A percentile compares a stretch with the other conserved stretches of the same genome.
Conservation (phyloP, 2,329 filamentous ascomycete species). For the Trichophyton rubrum region DNA sequence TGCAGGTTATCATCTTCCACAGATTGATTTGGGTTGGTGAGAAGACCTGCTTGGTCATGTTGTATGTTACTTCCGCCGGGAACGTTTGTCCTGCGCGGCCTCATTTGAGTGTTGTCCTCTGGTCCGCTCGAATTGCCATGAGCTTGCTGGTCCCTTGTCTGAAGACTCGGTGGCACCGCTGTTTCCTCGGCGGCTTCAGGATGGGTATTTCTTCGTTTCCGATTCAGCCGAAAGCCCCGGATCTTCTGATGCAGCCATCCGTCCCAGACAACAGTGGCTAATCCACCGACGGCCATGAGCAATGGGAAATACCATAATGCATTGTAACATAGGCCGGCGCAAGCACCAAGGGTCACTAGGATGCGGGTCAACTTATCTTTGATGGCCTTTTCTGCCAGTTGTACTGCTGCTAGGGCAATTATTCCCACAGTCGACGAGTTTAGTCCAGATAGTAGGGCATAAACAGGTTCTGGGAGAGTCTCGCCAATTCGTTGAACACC, state of each 20-base stretch:
- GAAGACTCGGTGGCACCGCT: not conserved
- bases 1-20: not conserved
- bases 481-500: conserved; percentile 50
- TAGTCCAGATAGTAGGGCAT: conserved; percentile 57
- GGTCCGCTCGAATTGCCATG: not conserved
- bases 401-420: conserved; percentile 55
- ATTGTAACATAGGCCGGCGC: conserved; percentile 57
- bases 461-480: conserved; percentile 48
- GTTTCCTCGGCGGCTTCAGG: conserved; percentile 10
- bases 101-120: not conserved
- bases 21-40: not conserved
- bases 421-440: conserved; percentile 62
- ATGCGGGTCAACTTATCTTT: conserved; percentile 51
- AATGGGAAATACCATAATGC: conserved; percentile 64
- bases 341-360: conserved; percentile 50
- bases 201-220: not conserved
- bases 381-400: conserved; percentile 55
- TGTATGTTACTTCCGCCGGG: too few relatives aligned
- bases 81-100: not conserved
- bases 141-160: conserved; percentile 3
- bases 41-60: not conserved
- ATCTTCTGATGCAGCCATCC: conserved; percentile 37
- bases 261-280: conserved; percentile 46
- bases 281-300: conserved; percentile 46
- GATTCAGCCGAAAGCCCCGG: not conserved